Percentiles rank a stretch among this genome's conserved stretches.
Evolutionary conservation across 176 grass and related monocot genomes (phyloP).

Genomic region (Carex kokanica): DNA sequence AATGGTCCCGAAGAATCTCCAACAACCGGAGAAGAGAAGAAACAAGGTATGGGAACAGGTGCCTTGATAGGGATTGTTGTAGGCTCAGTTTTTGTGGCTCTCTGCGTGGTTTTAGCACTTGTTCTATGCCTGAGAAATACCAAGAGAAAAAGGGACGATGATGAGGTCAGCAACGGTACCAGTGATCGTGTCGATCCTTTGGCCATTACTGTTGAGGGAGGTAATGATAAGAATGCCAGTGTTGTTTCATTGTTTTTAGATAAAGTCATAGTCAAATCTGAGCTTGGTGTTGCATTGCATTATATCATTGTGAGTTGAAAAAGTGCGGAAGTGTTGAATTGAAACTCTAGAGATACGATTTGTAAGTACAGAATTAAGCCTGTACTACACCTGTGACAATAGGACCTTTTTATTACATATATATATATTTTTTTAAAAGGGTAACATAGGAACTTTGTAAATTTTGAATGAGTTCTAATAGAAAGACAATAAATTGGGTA

Average conservation of each 20-base stretch:
- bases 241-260: background rate
- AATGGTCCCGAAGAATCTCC: slow-evolving; percentile 41
- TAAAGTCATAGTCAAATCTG: background rate
- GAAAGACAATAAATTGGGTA: no score
- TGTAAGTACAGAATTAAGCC: background rate
- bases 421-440: no score
- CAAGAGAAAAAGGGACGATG: slow-evolving; percentile 56
- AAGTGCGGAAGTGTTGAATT: background rate
- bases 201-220: slow-evolving; percentile 52
- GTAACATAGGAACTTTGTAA: no score
- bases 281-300: background rate
- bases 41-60: slow-evolving; percentile 53
- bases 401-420: background rate
- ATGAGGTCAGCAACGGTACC: slow-evolving; percentile 41
- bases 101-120: slow-evolving; percentile 47
- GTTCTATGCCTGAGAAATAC: slow-evolving; percentile 43
- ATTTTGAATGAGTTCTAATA: no score
- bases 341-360: background rate
- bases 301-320: background rate
- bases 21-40: slow-evolving; percentile 36
- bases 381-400: background rate
- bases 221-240: slow-evolving; percentile 41
- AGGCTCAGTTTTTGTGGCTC: slow-evolving; percentile 53
- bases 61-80: slow-evolving; percentile 51
- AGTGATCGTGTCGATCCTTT: slow-evolving; percentile 56